A percentile compares a stretch with the other conserved stretches of the same genome.
These are phyloP conservation scores for Hypoxylon sp. DNA, from an alignment of 2,329 filamentous ascomycete genomes.

Conservation along the genomic window DNA sequence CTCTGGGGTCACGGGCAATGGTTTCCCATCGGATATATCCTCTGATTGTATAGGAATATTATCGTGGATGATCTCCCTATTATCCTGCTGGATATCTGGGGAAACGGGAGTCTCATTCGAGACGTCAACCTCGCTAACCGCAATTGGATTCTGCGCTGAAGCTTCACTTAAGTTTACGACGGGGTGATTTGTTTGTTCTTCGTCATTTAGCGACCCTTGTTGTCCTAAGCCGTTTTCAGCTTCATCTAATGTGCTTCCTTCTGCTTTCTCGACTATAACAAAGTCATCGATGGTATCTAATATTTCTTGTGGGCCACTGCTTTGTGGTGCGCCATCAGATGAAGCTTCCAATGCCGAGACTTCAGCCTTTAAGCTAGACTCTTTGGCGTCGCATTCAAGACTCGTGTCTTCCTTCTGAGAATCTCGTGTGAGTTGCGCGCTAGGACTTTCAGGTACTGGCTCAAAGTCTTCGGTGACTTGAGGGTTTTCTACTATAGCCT, in stretches of 20 bases:
- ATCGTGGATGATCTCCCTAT: constrained; percentile 6
- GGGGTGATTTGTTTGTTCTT: neutral
- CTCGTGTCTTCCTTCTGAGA: neutral
- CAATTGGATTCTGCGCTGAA: constrained; percentile 4
- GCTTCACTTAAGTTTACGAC: neutral
- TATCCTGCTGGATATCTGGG: neutral
- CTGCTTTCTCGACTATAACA: constrained; percentile 32
- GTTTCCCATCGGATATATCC: neutral
- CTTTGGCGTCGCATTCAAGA: neutral
- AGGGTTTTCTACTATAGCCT: neutral
- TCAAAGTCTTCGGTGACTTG: neutral
- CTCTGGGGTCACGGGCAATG: neutral
- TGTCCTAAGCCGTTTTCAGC: constrained; percentile 21
- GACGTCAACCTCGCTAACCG: constrained; percentile 1
- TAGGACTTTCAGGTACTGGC: constrained; percentile 2
- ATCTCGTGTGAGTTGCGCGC: neutral
- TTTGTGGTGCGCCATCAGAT: neutral
- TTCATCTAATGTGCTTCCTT: constrained; percentile 14
- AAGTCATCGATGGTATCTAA: constrained; percentile 30
- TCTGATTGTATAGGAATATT: neutral
- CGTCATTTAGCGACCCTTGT: neutral
- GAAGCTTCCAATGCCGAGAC: neutral
- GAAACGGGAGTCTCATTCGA: constrained; percentile 2
- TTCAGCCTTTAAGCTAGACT: neutral
- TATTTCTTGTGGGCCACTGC: neutral